Evolutionary conservation across 768 basidiomycete species (phyloP).

Genomic region (Podaxis sp.): DNA sequence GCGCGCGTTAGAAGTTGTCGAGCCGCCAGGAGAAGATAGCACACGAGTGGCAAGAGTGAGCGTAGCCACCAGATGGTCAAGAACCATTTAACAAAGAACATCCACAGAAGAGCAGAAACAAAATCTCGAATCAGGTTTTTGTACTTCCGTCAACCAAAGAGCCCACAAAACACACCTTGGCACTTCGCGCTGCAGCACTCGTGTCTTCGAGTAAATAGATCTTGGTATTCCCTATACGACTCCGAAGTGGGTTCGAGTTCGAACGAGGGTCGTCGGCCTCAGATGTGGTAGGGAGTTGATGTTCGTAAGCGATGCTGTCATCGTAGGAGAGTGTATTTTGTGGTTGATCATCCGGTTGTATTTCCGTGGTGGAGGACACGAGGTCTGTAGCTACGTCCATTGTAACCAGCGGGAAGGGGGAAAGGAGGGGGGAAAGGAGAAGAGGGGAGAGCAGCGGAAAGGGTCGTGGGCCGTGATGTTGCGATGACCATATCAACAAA

Average conservation of each 20-base stretch:
- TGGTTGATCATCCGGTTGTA: not conserved
- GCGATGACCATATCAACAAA: slow-evolving; percentile 13
- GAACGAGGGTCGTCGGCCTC: slow-evolving; percentile 29
- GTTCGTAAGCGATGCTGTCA: slow-evolving; percentile 55
- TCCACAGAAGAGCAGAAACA: not conserved
- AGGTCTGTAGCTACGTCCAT: slow-evolving; percentile 53
- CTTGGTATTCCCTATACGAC: slow-evolving; percentile 70
- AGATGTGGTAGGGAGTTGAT: slow-evolving; percentile 44
- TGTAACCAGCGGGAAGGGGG: not conserved
- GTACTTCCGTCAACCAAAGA: slow-evolving; percentile 30
- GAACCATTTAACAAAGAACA: too few relatives aligned
- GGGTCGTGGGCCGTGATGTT: slow-evolving; percentile 7
- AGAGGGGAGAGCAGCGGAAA: not conserved
- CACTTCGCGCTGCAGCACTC: slow-evolving; percentile 50
- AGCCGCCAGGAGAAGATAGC: not conserved
- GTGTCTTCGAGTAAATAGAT: slow-evolving; percentile 37
- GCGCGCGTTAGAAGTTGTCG: not conserved
- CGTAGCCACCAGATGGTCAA: too few relatives aligned
- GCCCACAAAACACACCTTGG: slow-evolving; percentile 66
- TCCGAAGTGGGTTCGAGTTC: slow-evolving; percentile 45
- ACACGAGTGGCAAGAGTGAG: too few relatives aligned
- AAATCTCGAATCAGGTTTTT: slow-evolving; percentile 45
- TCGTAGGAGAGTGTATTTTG: slow-evolving; percentile 45
- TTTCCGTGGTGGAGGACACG: slow-evolving; percentile 14
- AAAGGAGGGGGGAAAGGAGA: not conserved